phyloP scores from a whole-genome alignment of 2,329 filamentous ascomycete species.

The Penicillium sp. region DNA sequence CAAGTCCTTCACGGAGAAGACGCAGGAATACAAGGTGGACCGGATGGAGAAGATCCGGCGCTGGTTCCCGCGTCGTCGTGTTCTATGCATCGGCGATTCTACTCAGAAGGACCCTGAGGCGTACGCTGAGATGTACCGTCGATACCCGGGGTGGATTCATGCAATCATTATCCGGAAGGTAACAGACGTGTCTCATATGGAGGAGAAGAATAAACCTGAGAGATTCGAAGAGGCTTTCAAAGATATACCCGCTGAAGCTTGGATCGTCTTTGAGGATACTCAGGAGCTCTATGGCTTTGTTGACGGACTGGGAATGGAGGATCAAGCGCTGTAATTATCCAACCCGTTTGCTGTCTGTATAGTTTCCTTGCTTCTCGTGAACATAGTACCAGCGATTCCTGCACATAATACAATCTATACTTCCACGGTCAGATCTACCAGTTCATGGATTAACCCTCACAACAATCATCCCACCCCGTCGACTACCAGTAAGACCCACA shows the following conservation, averaged over 20 bases:
- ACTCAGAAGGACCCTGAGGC: slow-evolving; percentile 90
- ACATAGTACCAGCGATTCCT: neutral
- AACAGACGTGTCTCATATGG: slow-evolving; percentile 69
- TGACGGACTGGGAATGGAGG: slow-evolving; percentile 27
- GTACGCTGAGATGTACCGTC: slow-evolving; percentile 73
- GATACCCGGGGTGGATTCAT: slow-evolving; percentile 72
- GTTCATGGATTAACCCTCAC: slow-evolving; percentile 20
- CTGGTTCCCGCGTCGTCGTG: slow-evolving; percentile 75
- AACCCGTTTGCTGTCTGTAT: neutral
- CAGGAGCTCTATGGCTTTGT: slow-evolving; percentile 54
- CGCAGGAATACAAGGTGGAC: slow-evolving; percentile 80
- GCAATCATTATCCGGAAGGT: slow-evolving; percentile 86
- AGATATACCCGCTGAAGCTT: slow-evolving; percentile 65
- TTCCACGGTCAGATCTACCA: neutral
- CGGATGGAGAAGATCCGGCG: slow-evolving; percentile 73
- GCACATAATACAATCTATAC: neutral
- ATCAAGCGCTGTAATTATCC: slow-evolving; percentile 14
- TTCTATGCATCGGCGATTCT: slow-evolving; percentile 84
- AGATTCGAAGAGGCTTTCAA: slow-evolving; percentile 83
- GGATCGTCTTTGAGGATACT: slow-evolving; percentile 81
- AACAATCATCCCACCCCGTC: slow-evolving; percentile 33
- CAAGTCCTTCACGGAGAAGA: slow-evolving; percentile 73
- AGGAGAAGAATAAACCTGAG: slow-evolving; percentile 68
- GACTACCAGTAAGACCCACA: slow-evolving; percentile 27
- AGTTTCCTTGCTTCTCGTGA: neutral